Evolutionary conservation across 2,329 filamentous ascomycete genomes (phyloP).

Genomic region (Claviceps pazoutovae): DNA sequence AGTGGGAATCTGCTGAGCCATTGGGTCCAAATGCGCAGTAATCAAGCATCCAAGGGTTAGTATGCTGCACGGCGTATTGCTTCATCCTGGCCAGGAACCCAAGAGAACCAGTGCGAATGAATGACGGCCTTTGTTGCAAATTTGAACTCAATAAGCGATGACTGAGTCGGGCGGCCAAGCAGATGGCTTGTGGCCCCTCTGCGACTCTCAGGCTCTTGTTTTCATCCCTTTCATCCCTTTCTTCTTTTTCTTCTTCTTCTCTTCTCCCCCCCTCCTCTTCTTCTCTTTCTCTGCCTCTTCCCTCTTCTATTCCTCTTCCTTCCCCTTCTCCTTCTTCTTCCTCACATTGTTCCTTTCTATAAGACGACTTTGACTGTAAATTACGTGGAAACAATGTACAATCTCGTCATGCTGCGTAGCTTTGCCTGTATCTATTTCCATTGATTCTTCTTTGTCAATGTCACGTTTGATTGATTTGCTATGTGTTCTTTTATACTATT

Average conservation of each 20-base stretch:
- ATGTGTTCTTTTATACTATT: not conserved
- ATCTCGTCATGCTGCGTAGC: constrained; percentile 2
- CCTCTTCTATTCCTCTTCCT: not conserved
- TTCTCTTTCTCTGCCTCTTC: not conserved
- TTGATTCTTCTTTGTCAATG: constrained; percentile 2
- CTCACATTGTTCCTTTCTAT: not conserved
- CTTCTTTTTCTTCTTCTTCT: not conserved
- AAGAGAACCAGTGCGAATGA: constrained; percentile 4
- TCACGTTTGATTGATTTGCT: not conserved
- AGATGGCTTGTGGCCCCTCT: not conserved
- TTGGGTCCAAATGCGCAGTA: not conserved
- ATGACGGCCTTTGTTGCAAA: constrained; percentile 4
- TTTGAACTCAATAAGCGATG: not conserved
- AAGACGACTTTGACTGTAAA: constrained; percentile 5
- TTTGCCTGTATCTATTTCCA: constrained; percentile 6
- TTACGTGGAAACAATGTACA: constrained; percentile 1
- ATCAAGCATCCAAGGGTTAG: not conserved
- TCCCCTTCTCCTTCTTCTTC: not conserved
- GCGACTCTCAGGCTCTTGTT: not conserved
- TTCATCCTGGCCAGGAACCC: not conserved
- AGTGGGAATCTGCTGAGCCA: not conserved
- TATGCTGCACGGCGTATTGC: not conserved
- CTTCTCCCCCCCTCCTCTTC: not conserved
- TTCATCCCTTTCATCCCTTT: not conserved
- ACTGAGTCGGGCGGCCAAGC: not conserved